A percentile compares a stretch with the other conserved stretches of the same genome.
Conservation (phyloP, 192 early-diverging fungal genomes). For the Gryganskiella cystojenkinii region DNA sequence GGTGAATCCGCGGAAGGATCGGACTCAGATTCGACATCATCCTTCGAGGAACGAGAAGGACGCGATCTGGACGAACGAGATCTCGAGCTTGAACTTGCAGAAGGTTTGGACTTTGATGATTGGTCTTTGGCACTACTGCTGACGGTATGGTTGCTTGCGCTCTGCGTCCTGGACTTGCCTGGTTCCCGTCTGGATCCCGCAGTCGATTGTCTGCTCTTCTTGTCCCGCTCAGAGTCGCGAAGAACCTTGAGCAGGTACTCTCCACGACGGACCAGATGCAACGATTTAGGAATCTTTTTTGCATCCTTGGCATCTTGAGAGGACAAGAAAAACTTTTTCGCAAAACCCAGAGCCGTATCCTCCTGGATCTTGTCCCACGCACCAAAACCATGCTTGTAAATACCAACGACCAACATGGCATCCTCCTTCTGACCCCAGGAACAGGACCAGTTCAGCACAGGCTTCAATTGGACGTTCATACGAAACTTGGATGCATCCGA, state of each 20-base stretch:
- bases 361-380: constrained; percentile 88
- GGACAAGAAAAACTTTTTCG: constrained; percentile 87
- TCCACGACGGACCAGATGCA: constrained; percentile 89
- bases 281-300: constrained; percentile 77
- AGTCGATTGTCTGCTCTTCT: constrained; percentile 39
- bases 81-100: constrained; percentile 15
- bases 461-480: constrained; percentile 81
- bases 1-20: constrained; percentile 19
- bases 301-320: constrained; percentile 58
- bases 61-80: constrained; percentile 23
- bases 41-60: constrained; percentile 11
- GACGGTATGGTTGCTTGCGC: constrained; percentile 7
- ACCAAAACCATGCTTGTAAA: constrained; percentile 94
- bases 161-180: constrained; percentile 14
- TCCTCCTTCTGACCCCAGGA: constrained; percentile 94
- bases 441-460: constrained; percentile 86
- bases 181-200: constrained; percentile 39
- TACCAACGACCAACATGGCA: constrained; percentile 94
- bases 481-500: constrained; percentile 79
- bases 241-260: constrained; percentile 91
- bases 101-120: neutral
- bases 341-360: constrained; percentile 81
- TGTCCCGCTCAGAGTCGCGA: constrained; percentile 69
- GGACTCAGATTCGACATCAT: constrained; percentile 14
- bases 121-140: constrained; percentile 3